Conservation (phyloP, 2,329 filamentous ascomycete genomes). For the Colletotrichum viniferum region DNA sequence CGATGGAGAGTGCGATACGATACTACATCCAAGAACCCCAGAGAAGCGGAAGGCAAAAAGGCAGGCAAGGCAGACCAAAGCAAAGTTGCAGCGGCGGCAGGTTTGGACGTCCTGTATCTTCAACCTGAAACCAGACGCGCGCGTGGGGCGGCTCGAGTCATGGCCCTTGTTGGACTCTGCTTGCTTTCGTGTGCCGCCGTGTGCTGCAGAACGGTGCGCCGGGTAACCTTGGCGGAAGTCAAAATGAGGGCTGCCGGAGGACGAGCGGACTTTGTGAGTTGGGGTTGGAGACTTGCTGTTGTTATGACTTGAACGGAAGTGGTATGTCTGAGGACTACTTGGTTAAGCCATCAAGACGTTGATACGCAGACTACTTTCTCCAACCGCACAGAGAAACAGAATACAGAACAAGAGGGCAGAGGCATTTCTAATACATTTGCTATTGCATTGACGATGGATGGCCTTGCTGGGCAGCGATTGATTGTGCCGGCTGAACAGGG, state of each 20-base stretch:
- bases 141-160: conserved; percentile 4
- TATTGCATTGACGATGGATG: conserved; percentile 1
- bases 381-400: neutral
- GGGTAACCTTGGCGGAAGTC: neutral
- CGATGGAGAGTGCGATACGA: neutral
- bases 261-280: fast-evolving
- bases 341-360: too few relatives aligned
- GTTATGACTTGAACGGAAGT: neutral
- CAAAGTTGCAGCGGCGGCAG: neutral
- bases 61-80: neutral
- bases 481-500: neutral
- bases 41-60: neutral
- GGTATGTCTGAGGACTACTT: neutral
- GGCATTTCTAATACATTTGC: neutral
- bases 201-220: neutral
- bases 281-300: neutral
- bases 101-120: neutral
- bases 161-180: neutral
- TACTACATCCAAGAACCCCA: neutral
- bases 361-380: neutral
- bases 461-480: conserved; percentile 4
- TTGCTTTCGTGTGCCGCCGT: neutral
- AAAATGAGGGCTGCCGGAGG: neutral
- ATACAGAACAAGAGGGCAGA: neutral
- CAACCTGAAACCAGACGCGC: conserved; percentile 7